These are phyloP conservation scores for Drosera capensis DNA, from an alignment of 148 eudicot genomes.

Conservation along the genomic window DNA sequence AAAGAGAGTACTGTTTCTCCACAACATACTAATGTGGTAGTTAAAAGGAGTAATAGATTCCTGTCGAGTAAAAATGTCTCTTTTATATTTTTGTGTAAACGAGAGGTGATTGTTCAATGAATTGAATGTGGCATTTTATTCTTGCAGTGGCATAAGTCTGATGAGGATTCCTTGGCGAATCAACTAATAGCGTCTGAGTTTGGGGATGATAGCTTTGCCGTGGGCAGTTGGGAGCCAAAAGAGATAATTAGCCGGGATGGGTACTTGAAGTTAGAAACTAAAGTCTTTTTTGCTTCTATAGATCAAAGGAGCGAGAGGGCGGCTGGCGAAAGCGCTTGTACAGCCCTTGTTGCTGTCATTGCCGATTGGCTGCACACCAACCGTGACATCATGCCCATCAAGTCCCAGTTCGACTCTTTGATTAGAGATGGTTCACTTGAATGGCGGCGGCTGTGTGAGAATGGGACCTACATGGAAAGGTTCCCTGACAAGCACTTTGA, in stretches of 20 bases:
- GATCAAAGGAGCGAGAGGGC: slow-evolving; percentile 91
- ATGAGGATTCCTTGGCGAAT: slow-evolving; percentile 48
- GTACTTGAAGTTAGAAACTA: slow-evolving; percentile 58
- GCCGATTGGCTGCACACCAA: slow-evolving; percentile 86
- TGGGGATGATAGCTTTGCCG: slow-evolving; percentile 85
- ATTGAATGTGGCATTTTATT: slow-evolving; percentile 18
- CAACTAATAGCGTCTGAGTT: slow-evolving; percentile 52
- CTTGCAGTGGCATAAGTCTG: slow-evolving; percentile 43
- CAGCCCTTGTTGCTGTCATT: slow-evolving; percentile 87
- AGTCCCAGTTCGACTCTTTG: slow-evolving; percentile 70
- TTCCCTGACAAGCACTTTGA: slow-evolving; percentile 97
- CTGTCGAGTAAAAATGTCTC: slow-evolving; percentile 1
- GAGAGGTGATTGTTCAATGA: not conserved
- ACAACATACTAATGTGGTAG: no score
- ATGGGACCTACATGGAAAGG: slow-evolving; percentile 38
- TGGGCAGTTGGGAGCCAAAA: slow-evolving; percentile 83
- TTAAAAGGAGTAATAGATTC: no score
- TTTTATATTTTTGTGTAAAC: slow-evolving; percentile 12
- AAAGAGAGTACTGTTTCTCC: no score
- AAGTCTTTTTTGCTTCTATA: slow-evolving; percentile 83
- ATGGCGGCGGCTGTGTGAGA: slow-evolving; percentile 80
- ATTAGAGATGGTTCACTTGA: slow-evolving; percentile 82
- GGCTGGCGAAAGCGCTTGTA: slow-evolving; percentile 95
- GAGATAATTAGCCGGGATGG: slow-evolving; percentile 84
- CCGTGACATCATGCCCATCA: slow-evolving; percentile 52